phyloP scores from a whole-genome alignment of 345 rosid genomes.

The Eucalyptus regnans region DNA sequence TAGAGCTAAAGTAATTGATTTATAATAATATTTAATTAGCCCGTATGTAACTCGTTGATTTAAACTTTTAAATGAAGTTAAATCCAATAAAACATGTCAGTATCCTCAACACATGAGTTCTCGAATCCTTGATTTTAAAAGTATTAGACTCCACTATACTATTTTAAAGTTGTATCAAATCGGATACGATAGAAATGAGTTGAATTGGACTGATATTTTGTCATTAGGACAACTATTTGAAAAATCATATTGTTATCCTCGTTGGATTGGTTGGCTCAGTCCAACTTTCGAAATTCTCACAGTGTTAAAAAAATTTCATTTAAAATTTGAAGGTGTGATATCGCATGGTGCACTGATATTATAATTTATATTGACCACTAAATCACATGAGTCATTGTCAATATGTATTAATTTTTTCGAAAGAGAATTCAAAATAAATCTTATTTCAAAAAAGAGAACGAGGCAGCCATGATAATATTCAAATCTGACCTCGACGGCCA shows the following conservation, averaged over 20 bases:
- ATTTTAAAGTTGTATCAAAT: background rate
- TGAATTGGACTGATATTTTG: background rate
- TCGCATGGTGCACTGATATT: fast-evolving
- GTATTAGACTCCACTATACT: background rate
- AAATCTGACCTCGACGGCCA: background rate
- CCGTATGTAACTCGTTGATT: background rate
- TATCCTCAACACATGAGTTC: background rate
- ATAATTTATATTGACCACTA: background rate
- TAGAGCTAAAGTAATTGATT: background rate
- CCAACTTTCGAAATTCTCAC: background rate
- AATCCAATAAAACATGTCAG: background rate
- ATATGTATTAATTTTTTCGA: background rate
- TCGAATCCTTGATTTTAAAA: background rate
- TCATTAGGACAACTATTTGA: background rate
- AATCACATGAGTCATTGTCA: background rate
- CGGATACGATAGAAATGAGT: background rate
- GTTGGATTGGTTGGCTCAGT: background rate
- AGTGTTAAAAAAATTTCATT: fast-evolving
- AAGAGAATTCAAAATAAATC: background rate
- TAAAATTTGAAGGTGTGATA: background rate
- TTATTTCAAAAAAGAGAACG: background rate
- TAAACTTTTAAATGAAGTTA: background rate
- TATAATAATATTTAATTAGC: background rate
- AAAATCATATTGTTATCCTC: background rate
- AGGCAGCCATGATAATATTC: background rate